phyloP scores from a whole-genome alignment of 371 early-diverging fungal genomes.

The Batrachochytrium dendrobatidis region DNA sequence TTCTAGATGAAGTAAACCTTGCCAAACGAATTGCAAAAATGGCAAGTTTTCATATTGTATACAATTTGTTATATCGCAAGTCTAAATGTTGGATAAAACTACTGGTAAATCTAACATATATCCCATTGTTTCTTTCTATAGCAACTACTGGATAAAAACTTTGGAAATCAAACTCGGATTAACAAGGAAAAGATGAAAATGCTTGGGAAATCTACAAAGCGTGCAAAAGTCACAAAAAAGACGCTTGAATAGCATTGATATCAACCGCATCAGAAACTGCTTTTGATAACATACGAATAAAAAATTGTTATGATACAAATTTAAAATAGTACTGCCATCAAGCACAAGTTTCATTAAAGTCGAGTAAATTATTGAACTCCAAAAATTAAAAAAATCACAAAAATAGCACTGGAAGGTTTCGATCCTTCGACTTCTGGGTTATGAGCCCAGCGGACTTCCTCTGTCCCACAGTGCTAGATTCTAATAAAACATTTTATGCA shows the following conservation, averaged over 20 bases:
- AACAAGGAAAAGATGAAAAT: slow-evolving; percentile 11
- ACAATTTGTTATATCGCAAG: slow-evolving; percentile 40
- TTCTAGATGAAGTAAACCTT: slow-evolving; percentile 71
- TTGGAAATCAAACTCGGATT: slow-evolving; percentile 21
- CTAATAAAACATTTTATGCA: no score
- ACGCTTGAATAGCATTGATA: neutral
- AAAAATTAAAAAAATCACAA: no score
- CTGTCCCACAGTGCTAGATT: no score
- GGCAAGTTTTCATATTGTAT: slow-evolving; percentile 22
- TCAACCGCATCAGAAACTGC: neutral
- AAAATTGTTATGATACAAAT: no score
- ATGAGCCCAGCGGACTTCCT: no score
- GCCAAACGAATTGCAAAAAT: slow-evolving; percentile 87
- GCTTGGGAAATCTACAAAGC: neutral
- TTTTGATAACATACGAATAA: no score
- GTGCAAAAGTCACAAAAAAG: neutral
- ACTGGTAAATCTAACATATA: neutral
- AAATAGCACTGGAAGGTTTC: no score
- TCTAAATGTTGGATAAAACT: neutral
- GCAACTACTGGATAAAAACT: slow-evolving; percentile 31
- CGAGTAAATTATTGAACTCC: neutral
- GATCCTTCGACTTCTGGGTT: no score
- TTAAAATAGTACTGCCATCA: no score
- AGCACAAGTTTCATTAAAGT: no score
- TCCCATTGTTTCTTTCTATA: neutral